Evolutionary conservation across 495 filamentous ascomycete genomes (phyloP).

Genomic region (Aspergillus haitiensis): DNA sequence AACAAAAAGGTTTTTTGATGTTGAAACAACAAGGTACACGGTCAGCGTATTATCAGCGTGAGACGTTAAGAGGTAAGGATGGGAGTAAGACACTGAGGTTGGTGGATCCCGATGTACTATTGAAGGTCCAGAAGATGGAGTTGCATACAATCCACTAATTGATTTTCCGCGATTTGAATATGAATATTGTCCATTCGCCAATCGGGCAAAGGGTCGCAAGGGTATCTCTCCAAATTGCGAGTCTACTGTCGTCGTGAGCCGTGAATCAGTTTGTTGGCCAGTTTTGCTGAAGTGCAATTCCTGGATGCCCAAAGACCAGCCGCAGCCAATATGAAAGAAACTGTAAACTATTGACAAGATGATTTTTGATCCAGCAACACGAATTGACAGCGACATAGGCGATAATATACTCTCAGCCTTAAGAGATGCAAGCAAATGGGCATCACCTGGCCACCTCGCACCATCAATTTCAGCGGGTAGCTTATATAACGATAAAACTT

Average conservation of each 20-base stretch:
- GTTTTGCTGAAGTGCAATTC: conserved; percentile 66
- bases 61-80: conserved; percentile 87
- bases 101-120: conserved; percentile 52
- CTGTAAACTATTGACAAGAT: conserved; percentile 84
- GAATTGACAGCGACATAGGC: conserved; percentile 76
- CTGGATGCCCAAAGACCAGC: conserved; percentile 90
- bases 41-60: conserved; percentile 92
- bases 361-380: conserved; percentile 58
- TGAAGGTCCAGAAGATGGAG: conserved; percentile 26
- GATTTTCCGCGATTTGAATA: background rate
- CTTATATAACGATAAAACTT: conserved; percentile 72
- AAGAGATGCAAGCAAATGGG: conserved; percentile 72
- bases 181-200: conserved; percentile 31
- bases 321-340: conserved; percentile 52
- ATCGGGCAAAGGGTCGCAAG: conserved; percentile 42
- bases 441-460: conserved; percentile 31
- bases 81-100: conserved; percentile 79
- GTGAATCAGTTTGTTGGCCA: conserved; percentile 56
- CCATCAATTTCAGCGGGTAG: conserved; percentile 38
- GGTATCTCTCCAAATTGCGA: conserved; percentile 39
- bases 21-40: conserved; percentile 80
- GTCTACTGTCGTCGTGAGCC: conserved; percentile 52
- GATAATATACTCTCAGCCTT: conserved; percentile 77
- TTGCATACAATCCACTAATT: background rate
- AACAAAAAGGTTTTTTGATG: conserved; percentile 62